phyloP scores from a whole-genome alignment of 768 basidiomycete genomes.

The Lentinula detonsa region DNA sequence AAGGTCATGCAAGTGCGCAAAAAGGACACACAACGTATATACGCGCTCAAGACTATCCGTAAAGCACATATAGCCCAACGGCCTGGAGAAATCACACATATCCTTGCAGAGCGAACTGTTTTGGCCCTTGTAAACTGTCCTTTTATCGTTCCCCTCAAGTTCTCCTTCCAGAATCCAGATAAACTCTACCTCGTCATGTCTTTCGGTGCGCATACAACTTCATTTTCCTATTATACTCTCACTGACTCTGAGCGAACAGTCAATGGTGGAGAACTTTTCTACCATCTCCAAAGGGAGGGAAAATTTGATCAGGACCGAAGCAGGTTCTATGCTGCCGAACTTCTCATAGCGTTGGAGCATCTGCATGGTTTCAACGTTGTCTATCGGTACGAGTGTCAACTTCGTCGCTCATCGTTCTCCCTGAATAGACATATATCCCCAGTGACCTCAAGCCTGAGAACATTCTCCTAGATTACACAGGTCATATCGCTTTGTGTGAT shows the following conservation, averaged over 20 bases:
- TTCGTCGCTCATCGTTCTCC: background rate
- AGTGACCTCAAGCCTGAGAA: conserved; percentile 98
- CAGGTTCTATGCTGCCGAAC: conserved; percentile 97
- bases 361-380: conserved; percentile 97
- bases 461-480: conserved; percentile 94
- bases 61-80: conserved; percentile 97
- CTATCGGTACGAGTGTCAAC: conserved; percentile 61
- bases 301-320: conserved; percentile 92
- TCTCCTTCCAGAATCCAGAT: conserved; percentile 97
- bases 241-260: conserved; percentile 36
- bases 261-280: conserved; percentile 97
- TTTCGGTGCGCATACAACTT: conserved; percentile 52
- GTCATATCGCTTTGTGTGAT: conserved; percentile 96
- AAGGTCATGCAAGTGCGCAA: conserved; percentile 99
- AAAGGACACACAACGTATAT: conserved; percentile 96
- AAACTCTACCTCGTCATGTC: conserved; percentile 98
- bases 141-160: conserved; percentile 98
- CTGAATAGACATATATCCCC: conserved; percentile 1
- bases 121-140: conserved; percentile 96
- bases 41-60: conserved; percentile 96
- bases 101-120: conserved; percentile 94
- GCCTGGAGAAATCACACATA: conserved; percentile 96
- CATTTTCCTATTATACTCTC: background rate
- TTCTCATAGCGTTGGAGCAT: conserved; percentile 92
- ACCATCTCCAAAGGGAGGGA: conserved; percentile 94